phyloP scores from a whole-genome alignment of 192 early-diverging fungal species.

The Linnemannia schmuckeri region DNA sequence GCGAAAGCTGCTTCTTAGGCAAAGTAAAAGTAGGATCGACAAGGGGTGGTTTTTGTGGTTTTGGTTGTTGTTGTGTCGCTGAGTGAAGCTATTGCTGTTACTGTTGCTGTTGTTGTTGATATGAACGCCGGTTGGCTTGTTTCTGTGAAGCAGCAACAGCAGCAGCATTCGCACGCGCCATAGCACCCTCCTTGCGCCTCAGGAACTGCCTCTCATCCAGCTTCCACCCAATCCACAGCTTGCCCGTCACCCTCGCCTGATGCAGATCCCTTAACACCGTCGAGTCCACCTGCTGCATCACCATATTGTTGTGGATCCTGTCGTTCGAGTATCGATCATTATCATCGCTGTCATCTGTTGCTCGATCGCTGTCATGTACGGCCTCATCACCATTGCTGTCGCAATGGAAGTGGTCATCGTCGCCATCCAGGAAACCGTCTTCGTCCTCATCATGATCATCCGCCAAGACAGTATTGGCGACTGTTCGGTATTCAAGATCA shows the following conservation, averaged over 20 bases:
- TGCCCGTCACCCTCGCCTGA: conserved; percentile 40
- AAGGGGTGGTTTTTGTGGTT: too few species aligned
- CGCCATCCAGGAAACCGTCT: neutral
- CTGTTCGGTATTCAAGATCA: conserved; percentile 6
- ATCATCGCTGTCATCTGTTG: neutral
- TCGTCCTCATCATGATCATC: neutral
- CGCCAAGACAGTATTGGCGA: neutral
- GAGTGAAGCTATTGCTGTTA: too few species aligned
- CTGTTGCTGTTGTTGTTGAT: neutral
- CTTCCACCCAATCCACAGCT: conserved; percentile 52
- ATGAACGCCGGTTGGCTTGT: neutral
- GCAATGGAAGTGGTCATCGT: neutral
- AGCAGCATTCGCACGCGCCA: neutral
- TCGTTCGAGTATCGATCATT: neutral
- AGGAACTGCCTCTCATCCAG: conserved; percentile 19
- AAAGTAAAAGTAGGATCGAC: neutral
- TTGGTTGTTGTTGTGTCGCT: too few species aligned
- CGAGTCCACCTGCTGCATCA: conserved; percentile 52
- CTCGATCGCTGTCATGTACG: neutral
- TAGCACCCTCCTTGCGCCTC: conserved; percentile 6
- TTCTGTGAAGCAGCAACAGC: neutral
- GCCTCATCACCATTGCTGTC: neutral
- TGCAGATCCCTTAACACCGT: conserved; percentile 19
- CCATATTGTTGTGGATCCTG: conserved; percentile 36
- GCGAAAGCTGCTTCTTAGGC: neutral